Percentiles rank a stretch among this genome's conserved stretches.
Conservation (phyloP, 495 filamentous ascomycete species). For the Trichoderma parareesei region DNA sequence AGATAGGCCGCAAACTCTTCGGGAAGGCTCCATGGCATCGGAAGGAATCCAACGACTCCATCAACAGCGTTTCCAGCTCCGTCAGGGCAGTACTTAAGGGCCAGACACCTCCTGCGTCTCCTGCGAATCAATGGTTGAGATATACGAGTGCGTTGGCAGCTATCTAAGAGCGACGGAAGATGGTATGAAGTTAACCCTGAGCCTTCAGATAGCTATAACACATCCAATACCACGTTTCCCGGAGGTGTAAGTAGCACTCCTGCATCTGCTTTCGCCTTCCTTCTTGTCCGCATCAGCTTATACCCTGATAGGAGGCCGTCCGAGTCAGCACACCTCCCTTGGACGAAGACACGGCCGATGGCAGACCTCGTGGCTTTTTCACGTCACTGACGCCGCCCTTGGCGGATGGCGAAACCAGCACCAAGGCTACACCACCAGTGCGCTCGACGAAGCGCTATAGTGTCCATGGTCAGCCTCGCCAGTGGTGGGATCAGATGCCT, state of each 20-base stretch:
- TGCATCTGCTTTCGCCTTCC: neutral
- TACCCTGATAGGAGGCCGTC: conserved; percentile 32
- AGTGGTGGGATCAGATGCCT: conserved; percentile 5
- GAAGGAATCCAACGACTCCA: conserved; percentile 26
- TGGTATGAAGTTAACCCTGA: neutral
- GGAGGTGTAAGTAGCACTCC: conserved; percentile 19
- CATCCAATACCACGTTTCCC: conserved; percentile 15
- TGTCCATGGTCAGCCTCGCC: neutral
- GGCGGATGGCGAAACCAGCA: conserved; percentile 7
- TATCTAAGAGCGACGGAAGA: too few relatives aligned
- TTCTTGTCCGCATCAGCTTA: neutral
- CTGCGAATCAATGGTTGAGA: conserved; percentile 11
- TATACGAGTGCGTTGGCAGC: neutral
- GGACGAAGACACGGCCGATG: conserved; percentile 21
- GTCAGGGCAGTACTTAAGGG: conserved; percentile 28
- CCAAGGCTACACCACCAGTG: neutral
- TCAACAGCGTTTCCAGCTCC: conserved; percentile 30
- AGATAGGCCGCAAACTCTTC: conserved; percentile 20
- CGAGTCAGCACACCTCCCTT: conserved; percentile 41
- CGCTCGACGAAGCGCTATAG: conserved; percentile 1
- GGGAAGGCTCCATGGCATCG: conserved; percentile 35
- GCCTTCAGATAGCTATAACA: neutral
- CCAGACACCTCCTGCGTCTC: conserved; percentile 25
- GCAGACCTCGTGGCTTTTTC: conserved; percentile 37
- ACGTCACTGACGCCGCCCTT: conserved; percentile 18